These are phyloP conservation scores for Acanthamoeba castellanii DNA, from an alignment of 208 protist species.

Conservation along the genomic window DNA sequence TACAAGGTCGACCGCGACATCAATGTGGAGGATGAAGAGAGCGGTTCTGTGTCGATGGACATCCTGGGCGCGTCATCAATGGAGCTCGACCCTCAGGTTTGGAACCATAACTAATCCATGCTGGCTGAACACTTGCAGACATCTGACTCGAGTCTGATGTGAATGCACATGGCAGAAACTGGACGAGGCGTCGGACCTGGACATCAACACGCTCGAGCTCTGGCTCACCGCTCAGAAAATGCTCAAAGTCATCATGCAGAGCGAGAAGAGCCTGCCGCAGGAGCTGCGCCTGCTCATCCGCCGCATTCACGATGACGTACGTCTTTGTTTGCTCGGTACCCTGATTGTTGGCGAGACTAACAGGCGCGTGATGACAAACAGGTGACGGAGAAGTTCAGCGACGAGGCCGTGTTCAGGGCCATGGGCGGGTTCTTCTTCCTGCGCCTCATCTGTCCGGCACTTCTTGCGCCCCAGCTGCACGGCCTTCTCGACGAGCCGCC, in stretches of 20 bases:
- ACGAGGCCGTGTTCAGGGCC: conserved; percentile 10
- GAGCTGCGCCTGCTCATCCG: conserved; percentile 30
- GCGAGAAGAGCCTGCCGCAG: not conserved
- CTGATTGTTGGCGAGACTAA: not conserved
- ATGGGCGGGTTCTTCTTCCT: conserved; percentile 64
- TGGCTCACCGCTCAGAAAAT: conserved; percentile 43
- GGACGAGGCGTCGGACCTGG: not conserved
- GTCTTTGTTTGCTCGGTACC: not conserved
- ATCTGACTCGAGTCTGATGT: too few relatives aligned
- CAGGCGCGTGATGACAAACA: not conserved
- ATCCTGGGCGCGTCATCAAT: not conserved
- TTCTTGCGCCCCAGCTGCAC: conserved; percentile 2
- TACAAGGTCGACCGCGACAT: not conserved
- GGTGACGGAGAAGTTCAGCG: not conserved
- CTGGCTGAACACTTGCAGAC: too few relatives aligned
- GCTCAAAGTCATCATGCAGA: not conserved
- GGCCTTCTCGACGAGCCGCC: conserved; percentile 30
- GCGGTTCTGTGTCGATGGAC: not conserved
- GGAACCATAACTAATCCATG: not conserved
- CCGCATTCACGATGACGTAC: not conserved
- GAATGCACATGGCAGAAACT: not conserved
- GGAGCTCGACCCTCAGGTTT: conserved; percentile 22
- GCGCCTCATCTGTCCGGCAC: conserved; percentile 15
- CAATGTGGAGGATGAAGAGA: not conserved
- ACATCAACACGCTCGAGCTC: conserved; percentile 61